Conservation (phyloP, 805 yeast species). For the Teunomyces aglyptinius region DNA sequence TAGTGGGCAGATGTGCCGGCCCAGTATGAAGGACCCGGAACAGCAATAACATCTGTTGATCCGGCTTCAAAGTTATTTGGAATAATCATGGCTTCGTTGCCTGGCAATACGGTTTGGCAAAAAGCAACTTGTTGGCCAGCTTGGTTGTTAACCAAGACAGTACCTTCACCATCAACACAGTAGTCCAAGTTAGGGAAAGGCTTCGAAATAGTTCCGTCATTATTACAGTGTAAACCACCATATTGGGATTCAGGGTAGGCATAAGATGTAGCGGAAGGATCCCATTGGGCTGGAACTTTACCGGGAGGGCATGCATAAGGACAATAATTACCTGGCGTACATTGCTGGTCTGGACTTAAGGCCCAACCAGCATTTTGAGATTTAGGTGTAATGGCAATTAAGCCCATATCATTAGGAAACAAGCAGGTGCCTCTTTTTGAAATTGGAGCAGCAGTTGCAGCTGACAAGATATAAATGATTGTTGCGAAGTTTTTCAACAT, state of each 20-base stretch:
- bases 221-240: conserved; percentile 81
- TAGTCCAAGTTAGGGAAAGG: conserved; percentile 56
- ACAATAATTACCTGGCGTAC: conserved; percentile 78
- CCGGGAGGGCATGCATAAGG: conserved; percentile 94
- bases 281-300: conserved; percentile 86
- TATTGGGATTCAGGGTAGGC: conserved; percentile 73
- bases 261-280: conserved; percentile 68
- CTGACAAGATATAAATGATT: conserved; percentile 11
- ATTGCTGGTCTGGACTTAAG: conserved; percentile 67
- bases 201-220: conserved; percentile 63
- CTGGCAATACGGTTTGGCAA: conserved; percentile 92
- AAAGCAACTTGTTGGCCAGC: conserved; percentile 67
- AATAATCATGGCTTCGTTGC: conserved; percentile 91
- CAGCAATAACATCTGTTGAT: conserved; percentile 59
- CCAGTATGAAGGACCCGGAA: conserved; percentile 83
- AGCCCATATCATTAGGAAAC: conserved; percentile 66
- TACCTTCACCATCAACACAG: conserved; percentile 77
- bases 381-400: conserved; percentile 63
- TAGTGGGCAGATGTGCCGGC: conserved; percentile 85
- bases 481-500: conserved; percentile 11
- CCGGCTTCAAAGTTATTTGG: conserved; percentile 68
- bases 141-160: conserved; percentile 60
- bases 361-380: conserved; percentile 84
- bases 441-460: conserved; percentile 23
- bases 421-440: conserved; percentile 48